Percentiles rank a stretch among this genome's conserved stretches.
phyloP scores from a whole-genome alignment of 1,139 yeast species.

The Debaryomycetaceae sp. region DNA sequence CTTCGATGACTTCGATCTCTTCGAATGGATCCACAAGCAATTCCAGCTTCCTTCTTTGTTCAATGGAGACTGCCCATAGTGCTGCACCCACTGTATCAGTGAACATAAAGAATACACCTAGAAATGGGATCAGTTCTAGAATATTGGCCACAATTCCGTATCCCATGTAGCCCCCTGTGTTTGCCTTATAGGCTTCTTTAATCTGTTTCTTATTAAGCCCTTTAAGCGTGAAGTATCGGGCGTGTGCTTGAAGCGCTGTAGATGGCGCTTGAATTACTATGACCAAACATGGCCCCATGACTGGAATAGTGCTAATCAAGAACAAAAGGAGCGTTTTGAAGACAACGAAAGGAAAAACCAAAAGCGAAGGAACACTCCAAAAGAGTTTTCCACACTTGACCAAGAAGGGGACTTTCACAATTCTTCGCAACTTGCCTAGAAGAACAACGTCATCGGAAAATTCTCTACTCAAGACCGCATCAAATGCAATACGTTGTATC shows the following conservation, averaged over 20 bases:
- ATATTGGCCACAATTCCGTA: conserved; percentile 61
- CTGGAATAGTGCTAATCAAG: conserved; percentile 51
- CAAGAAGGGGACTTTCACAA: conserved; percentile 29
- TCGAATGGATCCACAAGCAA: background rate
- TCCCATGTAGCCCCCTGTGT: conserved; percentile 34
- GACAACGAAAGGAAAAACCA: conserved; percentile 22
- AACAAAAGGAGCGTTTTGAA: conserved; percentile 27
- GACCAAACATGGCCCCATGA: conserved; percentile 58
- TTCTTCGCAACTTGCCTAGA: conserved; percentile 39
- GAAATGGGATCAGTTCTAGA: conserved; percentile 58
- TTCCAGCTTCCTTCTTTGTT: conserved; percentile 10
- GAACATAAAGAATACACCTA: conserved; percentile 59
- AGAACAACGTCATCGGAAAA: conserved; percentile 49
- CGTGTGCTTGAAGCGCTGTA: conserved; percentile 54
- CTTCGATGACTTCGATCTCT: background rate
- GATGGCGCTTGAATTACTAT: conserved; percentile 56
- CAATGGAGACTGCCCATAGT: conserved; percentile 55
- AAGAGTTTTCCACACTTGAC: conserved; percentile 22
- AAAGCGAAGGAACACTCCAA: conserved; percentile 21
- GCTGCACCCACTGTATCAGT: conserved; percentile 73
- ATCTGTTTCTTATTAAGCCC: conserved; percentile 46
- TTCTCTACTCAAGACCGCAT: conserved; percentile 50
- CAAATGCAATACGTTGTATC: conserved; percentile 55
- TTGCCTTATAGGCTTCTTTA: conserved; percentile 21
- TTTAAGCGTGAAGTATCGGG: conserved; percentile 59